phyloP scores from a whole-genome alignment of 345 rosid genomes.

The Brassica incana region DNA sequence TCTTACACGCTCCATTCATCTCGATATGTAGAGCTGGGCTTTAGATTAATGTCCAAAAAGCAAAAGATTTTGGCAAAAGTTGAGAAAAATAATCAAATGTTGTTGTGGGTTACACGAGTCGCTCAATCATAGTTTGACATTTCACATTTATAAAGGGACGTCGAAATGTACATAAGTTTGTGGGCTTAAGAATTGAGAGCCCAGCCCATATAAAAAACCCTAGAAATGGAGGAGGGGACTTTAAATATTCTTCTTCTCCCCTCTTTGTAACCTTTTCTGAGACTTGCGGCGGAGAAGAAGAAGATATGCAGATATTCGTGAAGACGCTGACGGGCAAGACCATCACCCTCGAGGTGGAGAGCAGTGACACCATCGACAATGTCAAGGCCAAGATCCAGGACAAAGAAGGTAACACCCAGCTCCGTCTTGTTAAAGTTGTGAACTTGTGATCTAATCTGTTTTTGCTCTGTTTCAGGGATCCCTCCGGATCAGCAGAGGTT shows the following conservation, averaged over 20 bases:
- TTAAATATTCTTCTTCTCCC: not conserved
- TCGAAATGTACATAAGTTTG: not conserved
- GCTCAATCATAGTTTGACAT: not conserved
- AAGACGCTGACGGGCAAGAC: conserved; percentile 93
- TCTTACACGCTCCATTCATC: too few relatives aligned
- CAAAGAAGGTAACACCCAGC: conserved; percentile 61
- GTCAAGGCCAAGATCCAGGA: conserved; percentile 93
- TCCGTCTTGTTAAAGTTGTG: not conserved
- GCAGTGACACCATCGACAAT: conserved; percentile 85
- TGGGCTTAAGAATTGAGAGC: not conserved
- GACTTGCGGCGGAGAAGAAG: conserved; percentile 11
- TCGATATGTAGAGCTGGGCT: too few relatives aligned
- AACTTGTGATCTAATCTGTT: not conserved
- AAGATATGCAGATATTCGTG: conserved; percentile 87
- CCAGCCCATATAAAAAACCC: conserved; percentile 32
- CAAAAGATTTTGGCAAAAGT: too few relatives aligned
- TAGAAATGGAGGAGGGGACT: conserved; percentile 15
- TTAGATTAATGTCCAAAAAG: too few relatives aligned
- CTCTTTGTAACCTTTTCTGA: accelerated
- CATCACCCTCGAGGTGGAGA: conserved; percentile 92
- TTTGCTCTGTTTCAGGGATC: conserved; percentile 45
- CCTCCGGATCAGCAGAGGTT: conserved; percentile 45
- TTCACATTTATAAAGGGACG: not conserved
- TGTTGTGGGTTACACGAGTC: too few relatives aligned
- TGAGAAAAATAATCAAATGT: too few relatives aligned